These are phyloP conservation scores for Alternaria triticina DNA, from an alignment of 2,329 filamentous ascomycete genomes.

Conservation along the genomic window DNA sequence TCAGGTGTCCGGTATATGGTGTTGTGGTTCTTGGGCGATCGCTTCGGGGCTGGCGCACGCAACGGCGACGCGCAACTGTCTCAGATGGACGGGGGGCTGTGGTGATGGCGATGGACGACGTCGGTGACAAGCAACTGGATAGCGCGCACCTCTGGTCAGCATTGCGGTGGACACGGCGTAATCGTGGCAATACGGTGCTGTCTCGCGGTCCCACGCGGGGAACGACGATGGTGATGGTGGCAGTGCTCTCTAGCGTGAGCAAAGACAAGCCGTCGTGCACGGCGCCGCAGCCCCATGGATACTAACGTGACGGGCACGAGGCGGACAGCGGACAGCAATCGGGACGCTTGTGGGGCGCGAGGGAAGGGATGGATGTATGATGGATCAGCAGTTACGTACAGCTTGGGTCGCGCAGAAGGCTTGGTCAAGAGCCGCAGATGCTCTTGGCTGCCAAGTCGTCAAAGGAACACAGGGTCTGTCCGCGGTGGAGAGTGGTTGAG, in stretches of 20 bases:
- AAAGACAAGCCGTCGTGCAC: constrained; percentile 13
- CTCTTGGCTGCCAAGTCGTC: constrained; percentile 38
- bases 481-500: neutral
- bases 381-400: constrained; percentile 33
- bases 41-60: constrained; percentile 17
- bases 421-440: constrained; percentile 30
- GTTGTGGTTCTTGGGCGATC: constrained; percentile 19
- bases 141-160: constrained; percentile 38
- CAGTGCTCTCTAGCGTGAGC: constrained; percentile 29
- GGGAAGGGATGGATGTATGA: constrained; percentile 9
- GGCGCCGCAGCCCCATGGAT: constrained; percentile 14
- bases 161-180: constrained; percentile 33
- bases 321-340: neutral
- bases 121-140: constrained; percentile 23
- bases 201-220: constrained; percentile 30
- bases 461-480: constrained; percentile 20
- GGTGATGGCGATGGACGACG: constrained; percentile 15
- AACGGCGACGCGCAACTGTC: constrained; percentile 38
- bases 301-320: neutral
- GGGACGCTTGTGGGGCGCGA: constrained; percentile 9
- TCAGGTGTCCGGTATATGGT: constrained; percentile 13
- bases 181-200: constrained; percentile 26
- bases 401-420: constrained; percentile 29
- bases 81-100: constrained; percentile 34
- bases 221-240: constrained; percentile 28